Percentiles rank a stretch among this genome's conserved stretches.
Evolutionary conservation across 1,284 basidiomycete genomes (phyloP).

Genomic region (Puccinia polysora): DNA sequence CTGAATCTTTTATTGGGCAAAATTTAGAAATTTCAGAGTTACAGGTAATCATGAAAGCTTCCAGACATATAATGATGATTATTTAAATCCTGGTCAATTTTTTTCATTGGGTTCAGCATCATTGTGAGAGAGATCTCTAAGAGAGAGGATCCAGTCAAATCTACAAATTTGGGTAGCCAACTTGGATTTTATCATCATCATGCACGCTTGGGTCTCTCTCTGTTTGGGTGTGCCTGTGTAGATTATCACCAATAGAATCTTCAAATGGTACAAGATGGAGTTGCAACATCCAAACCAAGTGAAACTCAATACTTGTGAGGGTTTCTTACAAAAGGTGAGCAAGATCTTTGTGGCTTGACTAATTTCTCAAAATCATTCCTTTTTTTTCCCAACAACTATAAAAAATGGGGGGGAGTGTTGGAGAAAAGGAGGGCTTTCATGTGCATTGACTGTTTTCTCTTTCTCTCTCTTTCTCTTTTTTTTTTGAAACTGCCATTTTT

Average conservation of each 20-base stretch:
- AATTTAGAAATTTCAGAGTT: slow-evolving; percentile 34
- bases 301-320: slow-evolving; percentile 35
- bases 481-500: background rate
- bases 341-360: background rate
- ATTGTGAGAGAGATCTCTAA: no score
- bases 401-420: no score
- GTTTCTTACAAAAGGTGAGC: slow-evolving; percentile 33
- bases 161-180: no score
- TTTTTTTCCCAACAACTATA: background rate
- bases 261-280: slow-evolving; percentile 27
- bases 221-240: no score
- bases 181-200: no score
- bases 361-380: background rate
- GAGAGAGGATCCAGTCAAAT: no score
- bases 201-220: no score
- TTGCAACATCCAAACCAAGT: slow-evolving; percentile 1
- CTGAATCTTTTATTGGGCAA: slow-evolving; percentile 26
- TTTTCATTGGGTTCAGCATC: no score
- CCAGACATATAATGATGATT: no score
- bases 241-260: slow-evolving; percentile 30
- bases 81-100: no score
- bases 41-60: slow-evolving; percentile 5
- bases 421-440: no score
- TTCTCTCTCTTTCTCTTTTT: background rate
- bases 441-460: background rate